Base-by-base conservation (phyloP, 2,329 filamentous ascomycete species). In the Apiospora sp. region DNA sequence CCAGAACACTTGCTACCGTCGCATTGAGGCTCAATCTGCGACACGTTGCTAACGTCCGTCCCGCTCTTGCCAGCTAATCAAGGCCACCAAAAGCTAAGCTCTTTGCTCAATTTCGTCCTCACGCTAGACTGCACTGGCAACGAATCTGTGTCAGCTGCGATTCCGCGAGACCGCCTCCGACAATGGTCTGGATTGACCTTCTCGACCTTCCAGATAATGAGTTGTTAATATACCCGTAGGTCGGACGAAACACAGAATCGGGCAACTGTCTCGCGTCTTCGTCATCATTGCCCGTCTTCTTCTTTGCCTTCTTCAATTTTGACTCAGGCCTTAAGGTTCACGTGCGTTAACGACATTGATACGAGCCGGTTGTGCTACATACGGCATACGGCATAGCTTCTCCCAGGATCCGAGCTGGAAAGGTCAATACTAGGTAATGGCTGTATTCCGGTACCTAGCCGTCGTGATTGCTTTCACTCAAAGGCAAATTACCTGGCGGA, bases 21-120 rank as follows among this genome's bases (percentile, higher is more conserved):
- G 19, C 67, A 68, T 68, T 68, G 67, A 68, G 67, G 67, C 67
- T 68, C 67, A 68, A 68, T 68, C 67, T 68, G 67, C 67, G 67
- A 68, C 67, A 68, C 67, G 41, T 48, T 44, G 58, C 58, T 64
- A 64, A 64, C 58, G 58, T 64, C 34, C 58, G 58, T 64, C 58
- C 58, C 58, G 58, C 58, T 64, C 58, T 64, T n/a, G 24, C 54
- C 54, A 61, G 30, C 54, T 61, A 61, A 61, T 61, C 54, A 61
- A 27, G 54, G 27, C 54, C 54, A 30, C 51, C 54, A 37, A 37
- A 37, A 37, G 30, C 3, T 22, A 61, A 37, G 54, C 37, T 30
- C 54, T 30, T 37, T 61, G 30, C 54, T 37, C 54, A 37, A 37
- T 37, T 34, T 16, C 6, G 4, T 22, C 30, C 37, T 37, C 30